Conservation (phyloP, 257 asterid genomes). For the Scutellaria minor region DNA sequence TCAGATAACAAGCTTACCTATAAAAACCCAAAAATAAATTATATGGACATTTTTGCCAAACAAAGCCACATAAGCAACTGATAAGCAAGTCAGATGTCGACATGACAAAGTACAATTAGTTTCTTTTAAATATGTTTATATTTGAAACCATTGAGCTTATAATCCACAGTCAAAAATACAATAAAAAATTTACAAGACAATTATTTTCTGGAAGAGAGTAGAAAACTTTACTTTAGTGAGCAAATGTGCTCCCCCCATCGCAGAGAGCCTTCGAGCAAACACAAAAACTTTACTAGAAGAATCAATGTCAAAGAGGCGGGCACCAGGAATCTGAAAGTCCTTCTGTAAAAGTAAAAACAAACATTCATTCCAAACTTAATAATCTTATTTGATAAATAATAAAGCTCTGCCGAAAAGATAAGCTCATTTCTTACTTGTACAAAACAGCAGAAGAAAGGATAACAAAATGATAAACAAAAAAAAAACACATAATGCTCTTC, state of each 20-base stretch:
- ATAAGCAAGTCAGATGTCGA: conserved; percentile 3
- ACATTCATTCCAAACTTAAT: conserved; percentile 9
- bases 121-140: neutral
- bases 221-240: conserved; percentile 77
- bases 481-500: conserved; percentile 10
- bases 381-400: neutral
- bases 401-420: conserved; percentile 16
- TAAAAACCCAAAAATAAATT: conserved; percentile 30
- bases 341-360: conserved; percentile 48
- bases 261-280: conserved; percentile 74
- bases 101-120: conserved; percentile 11
- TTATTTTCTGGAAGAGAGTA: conserved; percentile 28
- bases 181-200: conserved; percentile 11
- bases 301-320: conserved; percentile 85
- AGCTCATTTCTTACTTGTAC: conserved; percentile 10
- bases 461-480: conserved; percentile 17
- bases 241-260: conserved; percentile 66
- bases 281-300: conserved; percentile 51
- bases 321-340: conserved; percentile 72
- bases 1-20: conserved; percentile 73
- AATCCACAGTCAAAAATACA: neutral
- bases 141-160: neutral
- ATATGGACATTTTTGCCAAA: conserved; percentile 20
- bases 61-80: conserved; percentile 17
- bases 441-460: conserved; percentile 9